Percentiles rank a stretch among this genome's conserved stretches.
Conservation (phyloP, 805 yeast species). For the Blastobotrys robertii region DNA sequence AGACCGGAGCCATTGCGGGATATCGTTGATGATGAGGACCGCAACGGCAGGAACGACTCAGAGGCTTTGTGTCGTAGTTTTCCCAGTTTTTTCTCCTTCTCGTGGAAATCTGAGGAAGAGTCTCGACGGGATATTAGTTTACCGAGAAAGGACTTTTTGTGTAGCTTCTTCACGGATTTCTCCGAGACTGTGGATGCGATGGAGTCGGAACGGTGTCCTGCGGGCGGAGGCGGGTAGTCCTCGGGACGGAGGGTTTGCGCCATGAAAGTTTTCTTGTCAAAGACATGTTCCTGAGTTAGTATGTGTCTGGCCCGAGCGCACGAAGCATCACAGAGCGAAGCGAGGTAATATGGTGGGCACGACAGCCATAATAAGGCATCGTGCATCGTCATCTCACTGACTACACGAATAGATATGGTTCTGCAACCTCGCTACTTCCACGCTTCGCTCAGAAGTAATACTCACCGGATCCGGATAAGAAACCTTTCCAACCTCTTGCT, state of each 20-base stretch:
- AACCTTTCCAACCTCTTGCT: neutral
- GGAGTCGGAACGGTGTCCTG: constrained; percentile 10
- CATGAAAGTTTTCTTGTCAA: constrained; percentile 10
- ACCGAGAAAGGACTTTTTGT: constrained; percentile 11
- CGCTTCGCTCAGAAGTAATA: neutral
- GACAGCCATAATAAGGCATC: no score
- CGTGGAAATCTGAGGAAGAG: constrained; percentile 9
- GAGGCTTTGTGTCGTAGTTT: constrained; percentile 6
- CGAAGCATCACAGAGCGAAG: no score
- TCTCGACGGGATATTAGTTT: constrained; percentile 15
- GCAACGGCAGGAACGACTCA: constrained; percentile 6
- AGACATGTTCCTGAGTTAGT: constrained; percentile 11
- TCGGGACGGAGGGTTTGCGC: neutral
- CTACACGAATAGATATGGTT: no score
- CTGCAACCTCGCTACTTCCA: neutral
- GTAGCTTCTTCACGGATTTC: neutral
- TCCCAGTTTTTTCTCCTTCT: neutral
- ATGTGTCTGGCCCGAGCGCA: no score
- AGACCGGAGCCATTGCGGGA: neutral
- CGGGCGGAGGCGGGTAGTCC: constrained; percentile 1
- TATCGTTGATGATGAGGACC: neutral
- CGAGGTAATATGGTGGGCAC: no score
- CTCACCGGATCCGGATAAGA: constrained; percentile 9
- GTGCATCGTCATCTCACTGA: no score
- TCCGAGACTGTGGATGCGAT: constrained; percentile 11